A percentile compares a stretch with the other conserved stretches of the same genome.
phyloP scores from a whole-genome alignment of 2,329 filamentous ascomycete species.

The Xylariaceae sp. region DNA sequence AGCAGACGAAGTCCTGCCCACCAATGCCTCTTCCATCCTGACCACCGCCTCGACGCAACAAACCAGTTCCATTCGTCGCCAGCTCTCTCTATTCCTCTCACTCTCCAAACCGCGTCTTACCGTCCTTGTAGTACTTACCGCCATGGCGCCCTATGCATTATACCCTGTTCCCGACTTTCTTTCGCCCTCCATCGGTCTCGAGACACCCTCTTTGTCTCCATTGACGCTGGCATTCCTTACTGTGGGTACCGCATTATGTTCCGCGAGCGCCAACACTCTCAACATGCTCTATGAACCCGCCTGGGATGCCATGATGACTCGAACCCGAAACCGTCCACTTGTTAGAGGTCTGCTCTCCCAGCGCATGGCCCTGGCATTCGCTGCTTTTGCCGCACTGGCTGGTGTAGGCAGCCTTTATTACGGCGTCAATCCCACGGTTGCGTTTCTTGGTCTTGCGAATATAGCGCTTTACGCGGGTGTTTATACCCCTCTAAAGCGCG shows the following conservation, averaged over 20 bases:
- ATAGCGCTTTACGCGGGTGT: slow-evolving; percentile 84
- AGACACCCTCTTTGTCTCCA: slow-evolving; percentile 78
- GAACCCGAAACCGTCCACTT: slow-evolving; percentile 86
- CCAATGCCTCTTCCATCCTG: slow-evolving; percentile 52
- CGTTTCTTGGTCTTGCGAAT: slow-evolving; percentile 77
- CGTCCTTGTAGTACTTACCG: slow-evolving; percentile 83
- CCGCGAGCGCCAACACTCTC: slow-evolving; percentile 85
- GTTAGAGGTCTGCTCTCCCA: slow-evolving; percentile 73
- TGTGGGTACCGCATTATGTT: slow-evolving; percentile 78
- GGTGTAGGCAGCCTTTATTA: slow-evolving; percentile 74
- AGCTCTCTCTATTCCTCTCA: slow-evolving; percentile 75
- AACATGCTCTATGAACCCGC: slow-evolving; percentile 96
- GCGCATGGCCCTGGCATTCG: slow-evolving; percentile 71
- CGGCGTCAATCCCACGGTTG: slow-evolving; percentile 90
- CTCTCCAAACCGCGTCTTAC: slow-evolving; percentile 94
- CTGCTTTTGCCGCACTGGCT: slow-evolving; percentile 60
- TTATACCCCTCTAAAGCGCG: slow-evolving; percentile 87
- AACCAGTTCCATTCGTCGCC: slow-evolving; percentile 53
- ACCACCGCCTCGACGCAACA: slow-evolving; percentile 47
- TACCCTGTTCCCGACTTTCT: slow-evolving; percentile 90
- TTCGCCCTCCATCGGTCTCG: slow-evolving; percentile 53
- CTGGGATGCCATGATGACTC: slow-evolving; percentile 86
- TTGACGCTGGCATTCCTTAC: slow-evolving; percentile 91
- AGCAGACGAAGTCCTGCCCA: slow-evolving; percentile 36
- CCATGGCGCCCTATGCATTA: slow-evolving; percentile 84